Evolutionary conservation across 2,329 filamentous ascomycete species (phyloP), one percentile per base, ranked within the genome.

Genomic region (Diplodia intermedia): DNA sequence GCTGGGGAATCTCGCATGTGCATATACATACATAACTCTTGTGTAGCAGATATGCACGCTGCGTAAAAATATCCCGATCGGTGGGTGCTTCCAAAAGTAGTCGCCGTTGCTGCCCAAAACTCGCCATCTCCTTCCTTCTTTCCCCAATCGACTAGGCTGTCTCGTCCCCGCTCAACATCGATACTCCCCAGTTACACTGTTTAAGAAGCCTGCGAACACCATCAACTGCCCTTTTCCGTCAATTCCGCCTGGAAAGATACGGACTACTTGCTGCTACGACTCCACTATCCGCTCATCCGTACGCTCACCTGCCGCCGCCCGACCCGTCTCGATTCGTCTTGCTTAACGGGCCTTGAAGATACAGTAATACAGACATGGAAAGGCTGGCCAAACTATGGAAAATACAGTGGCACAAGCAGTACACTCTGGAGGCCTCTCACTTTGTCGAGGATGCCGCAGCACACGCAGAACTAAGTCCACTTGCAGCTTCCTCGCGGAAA

Each of bases 21-120:
- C 50, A 31, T 55, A 36, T 33, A 33, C 31, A 33, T 33, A 33
- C 53, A 55, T 33, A 55, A 55, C 15, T 55, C 31, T 36, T 55
- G 31, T 55, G 53, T 31, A 55, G 53, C 26, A 36, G 53, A 31
- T 36, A 31, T 55, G 29, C 50, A 31, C 23, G 23, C 23, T 18
- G 23, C 31, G 50, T 31, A 29, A 2, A 29, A 15, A 26, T 29
- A 29, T 18, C 50, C 50, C 3, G 50, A 15, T 12, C 26, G 11
- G 15, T 20, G 26, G 53, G 53, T n/a, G 18, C 43, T 47, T n/a
- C 43, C 43, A n/a, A 12, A 47, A 47, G 18, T 18, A 18, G 18
- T 8, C 1, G 7, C 43, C 43, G 43, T 47, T 47, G 43, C 43
- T 47, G 20, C 43, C 43, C n/a, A 20, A 36, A 20, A 47, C 43